Conservation (phyloP, 176 grass and related monocot genomes). For the Juncus effusus region DNA sequence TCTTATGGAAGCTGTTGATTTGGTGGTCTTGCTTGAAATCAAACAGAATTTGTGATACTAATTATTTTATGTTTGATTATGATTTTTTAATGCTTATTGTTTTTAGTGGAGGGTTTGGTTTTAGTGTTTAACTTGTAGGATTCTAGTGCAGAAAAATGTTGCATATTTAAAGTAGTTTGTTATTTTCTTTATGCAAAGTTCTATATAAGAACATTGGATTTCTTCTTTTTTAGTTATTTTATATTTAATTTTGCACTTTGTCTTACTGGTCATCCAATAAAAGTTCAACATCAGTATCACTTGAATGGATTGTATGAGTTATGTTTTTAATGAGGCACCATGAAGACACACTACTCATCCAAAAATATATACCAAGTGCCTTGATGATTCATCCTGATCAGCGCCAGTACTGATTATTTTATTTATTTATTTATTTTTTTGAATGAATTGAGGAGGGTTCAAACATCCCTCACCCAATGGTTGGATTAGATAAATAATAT, state of each 20-base stretch:
- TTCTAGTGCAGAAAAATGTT: background rate
- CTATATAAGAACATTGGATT: no score
- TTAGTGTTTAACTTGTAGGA: conserved; percentile 1
- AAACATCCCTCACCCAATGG: no score
- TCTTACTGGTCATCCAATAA: background rate
- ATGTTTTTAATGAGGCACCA: conserved; percentile 1
- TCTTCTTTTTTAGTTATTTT: no score
- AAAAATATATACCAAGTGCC: no score
- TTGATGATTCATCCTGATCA: no score
- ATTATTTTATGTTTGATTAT: conserved; percentile 13
- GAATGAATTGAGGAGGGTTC: no score
- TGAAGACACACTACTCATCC: background rate
- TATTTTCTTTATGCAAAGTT: no score
- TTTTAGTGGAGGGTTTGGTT: background rate
- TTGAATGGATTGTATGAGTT: background rate
- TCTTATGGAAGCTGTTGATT: conserved; percentile 49
- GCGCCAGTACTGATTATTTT: no score
- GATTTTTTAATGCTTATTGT: conserved; percentile 13
- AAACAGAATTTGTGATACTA: conserved; percentile 29
- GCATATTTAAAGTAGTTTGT: background rate
- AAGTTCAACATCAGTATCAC: conserved; percentile 15
- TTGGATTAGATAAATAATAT: no score
- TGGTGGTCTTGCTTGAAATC: conserved; percentile 51
- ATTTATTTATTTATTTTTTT: no score
- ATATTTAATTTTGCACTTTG: no score